Percentiles rank a stretch among this genome's conserved stretches.
These are phyloP conservation scores for Spiromastix sp. DNA, from an alignment of 2,329 filamentous ascomycete genomes.

Conservation along the genomic window DNA sequence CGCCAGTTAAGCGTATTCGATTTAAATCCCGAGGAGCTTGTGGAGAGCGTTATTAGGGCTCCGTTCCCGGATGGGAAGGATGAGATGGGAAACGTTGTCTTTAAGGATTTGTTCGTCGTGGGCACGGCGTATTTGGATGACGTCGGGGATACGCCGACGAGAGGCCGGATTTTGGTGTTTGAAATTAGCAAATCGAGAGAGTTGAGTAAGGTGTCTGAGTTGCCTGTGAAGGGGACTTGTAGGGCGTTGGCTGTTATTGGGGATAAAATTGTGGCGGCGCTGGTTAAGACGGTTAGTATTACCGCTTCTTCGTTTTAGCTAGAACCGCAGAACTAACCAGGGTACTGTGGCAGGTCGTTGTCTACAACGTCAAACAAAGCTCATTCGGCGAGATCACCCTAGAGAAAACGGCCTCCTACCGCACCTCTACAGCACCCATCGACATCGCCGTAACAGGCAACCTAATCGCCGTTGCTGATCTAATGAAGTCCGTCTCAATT, in stretches of 20 bases:
- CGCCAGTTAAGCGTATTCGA: slow-evolving; percentile 62
- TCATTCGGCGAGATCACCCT: slow-evolving; percentile 40
- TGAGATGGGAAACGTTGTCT: slow-evolving; percentile 40
- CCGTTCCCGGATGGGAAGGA: slow-evolving; percentile 54
- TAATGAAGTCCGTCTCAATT: slow-evolving; percentile 86
- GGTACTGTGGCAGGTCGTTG: slow-evolving; percentile 38
- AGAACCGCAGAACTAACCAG: slow-evolving; percentile 11
- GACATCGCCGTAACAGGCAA: slow-evolving; percentile 65
- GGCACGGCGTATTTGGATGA: slow-evolving; percentile 70
- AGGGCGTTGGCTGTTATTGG: slow-evolving; percentile 65
- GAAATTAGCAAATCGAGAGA: slow-evolving; percentile 63
- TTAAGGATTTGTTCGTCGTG: slow-evolving; percentile 70
- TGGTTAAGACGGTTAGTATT: slow-evolving; percentile 69
- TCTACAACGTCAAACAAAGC: slow-evolving; percentile 41
- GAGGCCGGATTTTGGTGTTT: slow-evolving; percentile 73
- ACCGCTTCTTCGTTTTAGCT: background rate
- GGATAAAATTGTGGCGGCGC: slow-evolving; percentile 69
- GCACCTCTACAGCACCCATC: slow-evolving; percentile 73
- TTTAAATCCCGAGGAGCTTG: slow-evolving; percentile 59
- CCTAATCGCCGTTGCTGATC: slow-evolving; percentile 72
- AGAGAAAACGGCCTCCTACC: slow-evolving; percentile 62
- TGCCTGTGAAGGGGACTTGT: slow-evolving; percentile 68
- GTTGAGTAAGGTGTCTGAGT: slow-evolving; percentile 60
- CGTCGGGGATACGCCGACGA: slow-evolving; percentile 42
- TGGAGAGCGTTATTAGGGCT: slow-evolving; percentile 74